These are phyloP conservation scores for Phytophthora colocasiae DNA, from an alignment of 352 stramenopile genomes.

Conservation along the genomic window DNA sequence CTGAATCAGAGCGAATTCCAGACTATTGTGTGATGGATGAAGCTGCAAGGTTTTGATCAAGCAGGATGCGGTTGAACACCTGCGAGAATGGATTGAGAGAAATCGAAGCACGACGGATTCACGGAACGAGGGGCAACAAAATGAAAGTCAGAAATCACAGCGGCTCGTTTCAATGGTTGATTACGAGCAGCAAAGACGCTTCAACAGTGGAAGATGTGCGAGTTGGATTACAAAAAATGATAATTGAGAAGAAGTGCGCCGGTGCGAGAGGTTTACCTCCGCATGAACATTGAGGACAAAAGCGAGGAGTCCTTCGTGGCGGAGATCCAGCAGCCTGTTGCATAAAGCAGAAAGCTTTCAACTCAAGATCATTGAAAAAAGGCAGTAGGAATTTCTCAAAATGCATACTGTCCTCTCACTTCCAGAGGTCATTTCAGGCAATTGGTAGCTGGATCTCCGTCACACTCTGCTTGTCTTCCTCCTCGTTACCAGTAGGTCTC, in stretches of 20 bases:
- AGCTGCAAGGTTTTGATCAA: too few species aligned
- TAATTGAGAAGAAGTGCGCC: too few species aligned
- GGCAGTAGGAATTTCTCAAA: neutral
- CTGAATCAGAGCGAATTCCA: slow-evolving; percentile 11
- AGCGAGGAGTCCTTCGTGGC: slow-evolving; percentile 39
- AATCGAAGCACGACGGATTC: too few species aligned
- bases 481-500: slow-evolving; percentile 32
- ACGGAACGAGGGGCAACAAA: too few species aligned
- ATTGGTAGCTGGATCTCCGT: slow-evolving; percentile 48
- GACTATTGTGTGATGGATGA: slow-evolving; percentile 29
- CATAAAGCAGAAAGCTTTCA: neutral
- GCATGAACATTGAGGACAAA: slow-evolving; percentile 29
- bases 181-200: too few species aligned
- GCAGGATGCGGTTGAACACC: too few species aligned
- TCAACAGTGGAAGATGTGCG: too few species aligned
- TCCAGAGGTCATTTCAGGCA: slow-evolving; percentile 9
- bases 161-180: too few species aligned
- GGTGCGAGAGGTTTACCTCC: slow-evolving; percentile 48
- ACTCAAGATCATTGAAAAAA: too few species aligned
- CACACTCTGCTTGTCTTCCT: slow-evolving; percentile 25
- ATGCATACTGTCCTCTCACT: neutral
- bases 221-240: too few species aligned
- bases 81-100: too few species aligned
- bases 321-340: slow-evolving; percentile 38
- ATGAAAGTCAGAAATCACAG: too few species aligned